These are phyloP conservation scores for Borealophlyctis nickersoniae DNA, from an alignment of 192 early-diverging fungal genomes.

Conservation along the genomic window DNA sequence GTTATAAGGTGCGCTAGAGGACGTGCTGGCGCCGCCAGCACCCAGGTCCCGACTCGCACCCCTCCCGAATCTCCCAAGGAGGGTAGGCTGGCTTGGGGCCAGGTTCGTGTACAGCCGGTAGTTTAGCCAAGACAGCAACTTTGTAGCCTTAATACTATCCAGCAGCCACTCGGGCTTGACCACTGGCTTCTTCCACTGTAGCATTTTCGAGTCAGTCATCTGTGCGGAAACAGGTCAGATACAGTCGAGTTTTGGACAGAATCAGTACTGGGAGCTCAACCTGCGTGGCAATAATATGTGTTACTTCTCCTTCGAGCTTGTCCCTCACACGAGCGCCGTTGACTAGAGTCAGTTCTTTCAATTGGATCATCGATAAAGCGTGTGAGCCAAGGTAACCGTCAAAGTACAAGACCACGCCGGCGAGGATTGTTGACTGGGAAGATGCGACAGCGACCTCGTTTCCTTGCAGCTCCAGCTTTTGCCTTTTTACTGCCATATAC, in stretches of 20 bases:
- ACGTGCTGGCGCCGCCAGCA: too few relatives aligned
- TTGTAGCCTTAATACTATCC: conserved; percentile 59
- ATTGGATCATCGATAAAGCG: conserved; percentile 21
- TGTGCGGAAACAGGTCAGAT: too few relatives aligned
- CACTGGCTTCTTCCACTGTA: conserved; percentile 31
- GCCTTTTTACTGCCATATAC: conserved; percentile 42
- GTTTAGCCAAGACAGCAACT: conserved; percentile 63
- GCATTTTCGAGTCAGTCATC: conserved; percentile 31
- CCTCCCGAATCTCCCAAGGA: not conserved
- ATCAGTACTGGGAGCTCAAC: conserved; percentile 20
- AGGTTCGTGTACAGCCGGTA: conserved; percentile 33
- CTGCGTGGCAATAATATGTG: conserved; percentile 44
- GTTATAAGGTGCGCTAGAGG: too few relatives aligned
- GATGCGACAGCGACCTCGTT: conserved; percentile 16
- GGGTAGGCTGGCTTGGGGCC: conserved; percentile 1
- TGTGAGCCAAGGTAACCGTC: conserved; percentile 23
- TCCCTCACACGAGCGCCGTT: conserved; percentile 38
- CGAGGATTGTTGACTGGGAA: conserved; percentile 10
- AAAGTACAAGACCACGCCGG: conserved; percentile 29
- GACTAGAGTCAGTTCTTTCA: conserved; percentile 16
- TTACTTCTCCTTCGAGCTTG: conserved; percentile 31
- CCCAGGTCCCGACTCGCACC: too few relatives aligned
- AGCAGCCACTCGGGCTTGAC: conserved; percentile 64
- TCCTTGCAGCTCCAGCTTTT: conserved; percentile 40
- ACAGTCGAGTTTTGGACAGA: too few relatives aligned